Evolutionary conservation across 2,329 filamentous ascomycete genomes (phyloP), one percentile per base, ranked within the genome.

Genomic region (Paecilomyces sp.): DNA sequence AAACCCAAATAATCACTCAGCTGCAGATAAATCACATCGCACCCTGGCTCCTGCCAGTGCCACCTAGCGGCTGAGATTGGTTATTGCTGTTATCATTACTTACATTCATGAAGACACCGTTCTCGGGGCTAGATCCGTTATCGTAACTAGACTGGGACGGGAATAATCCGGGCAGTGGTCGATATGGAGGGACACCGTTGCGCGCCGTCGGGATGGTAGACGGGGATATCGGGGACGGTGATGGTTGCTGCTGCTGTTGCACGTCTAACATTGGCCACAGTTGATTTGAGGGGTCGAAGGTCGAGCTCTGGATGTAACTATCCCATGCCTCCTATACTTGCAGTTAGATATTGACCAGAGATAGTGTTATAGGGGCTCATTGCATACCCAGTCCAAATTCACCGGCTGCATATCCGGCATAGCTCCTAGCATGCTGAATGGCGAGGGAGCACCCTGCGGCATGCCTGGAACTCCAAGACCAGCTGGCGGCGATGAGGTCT

Each of bases 261-360:
- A 67, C 54, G 53, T 76, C 73, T 58, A 68, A 67, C 54, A 70
- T 70, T 15, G 70, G 67, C 76, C 75, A 79, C 58, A 73, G 70
- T 55, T 73, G 72, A 51, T 70, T 76, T 13, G 72, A 65, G 9
- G 73, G 68, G 55, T 80, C 79, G 34, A 79, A 63, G 6, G 70
- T 79, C 5, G 83, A 79, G 57, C 83, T 85, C 70, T 88, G 86
- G 55, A 89, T 84, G 65, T 88, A 89, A 6, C 81, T 84, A 68
- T 89, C 87, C 86, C 86, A 89, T 30, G 85, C 85, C 62, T 88
- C 83, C 85, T 87, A 64, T 64, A 31, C 54, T 56, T 58, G n/a
- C 50, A 67, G 69, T 76, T 58, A 74, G 67, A 51, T 62, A 62
- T 62, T 50, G 25, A 30, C 12, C 24, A 41, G 5, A 30, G 13